A percentile compares a stretch with the other conserved stretches of the same genome.
Evolutionary conservation across 208 protist species (phyloP).

Genomic region (Porcisia deanei): DNA sequence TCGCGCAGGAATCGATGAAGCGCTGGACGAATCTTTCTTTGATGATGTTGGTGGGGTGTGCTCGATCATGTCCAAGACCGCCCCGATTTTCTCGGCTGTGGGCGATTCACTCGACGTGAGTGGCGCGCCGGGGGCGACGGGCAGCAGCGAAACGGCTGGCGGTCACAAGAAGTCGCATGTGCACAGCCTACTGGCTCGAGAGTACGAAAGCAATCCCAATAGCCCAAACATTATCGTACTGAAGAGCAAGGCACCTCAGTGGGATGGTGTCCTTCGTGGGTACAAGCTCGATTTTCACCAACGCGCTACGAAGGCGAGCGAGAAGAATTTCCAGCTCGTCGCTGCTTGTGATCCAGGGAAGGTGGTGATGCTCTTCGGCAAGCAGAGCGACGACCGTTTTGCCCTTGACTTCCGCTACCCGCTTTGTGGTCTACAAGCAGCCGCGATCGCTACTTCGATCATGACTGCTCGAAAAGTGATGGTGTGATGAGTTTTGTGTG

Average conservation of each 20-base stretch:
- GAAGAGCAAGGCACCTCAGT: constrained; percentile 39
- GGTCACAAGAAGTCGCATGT: constrained; percentile 24
- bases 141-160: neutral
- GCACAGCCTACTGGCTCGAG: constrained; percentile 25
- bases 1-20: constrained; percentile 32
- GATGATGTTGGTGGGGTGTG: constrained; percentile 21
- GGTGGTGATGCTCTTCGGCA: constrained; percentile 52
- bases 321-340: constrained; percentile 58
- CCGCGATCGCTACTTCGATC: constrained; percentile 37
- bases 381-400: constrained; percentile 38
- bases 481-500: neutral
- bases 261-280: constrained; percentile 42
- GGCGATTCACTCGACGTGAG: neutral
- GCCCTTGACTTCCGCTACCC: constrained; percentile 47
- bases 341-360: constrained; percentile 30
- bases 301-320: constrained; percentile 39
- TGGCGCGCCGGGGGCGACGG: neutral
- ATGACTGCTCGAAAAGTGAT: constrained; percentile 30
- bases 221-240: constrained; percentile 44
- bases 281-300: constrained; percentile 49
- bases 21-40: constrained; percentile 28
- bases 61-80: constrained; percentile 14
- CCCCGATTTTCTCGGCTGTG: constrained; percentile 16
- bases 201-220: constrained; percentile 27
- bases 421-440: constrained; percentile 42